Evolutionary conservation across 257 asterid species (phyloP).

Genomic region (Nicotiana undulata): DNA sequence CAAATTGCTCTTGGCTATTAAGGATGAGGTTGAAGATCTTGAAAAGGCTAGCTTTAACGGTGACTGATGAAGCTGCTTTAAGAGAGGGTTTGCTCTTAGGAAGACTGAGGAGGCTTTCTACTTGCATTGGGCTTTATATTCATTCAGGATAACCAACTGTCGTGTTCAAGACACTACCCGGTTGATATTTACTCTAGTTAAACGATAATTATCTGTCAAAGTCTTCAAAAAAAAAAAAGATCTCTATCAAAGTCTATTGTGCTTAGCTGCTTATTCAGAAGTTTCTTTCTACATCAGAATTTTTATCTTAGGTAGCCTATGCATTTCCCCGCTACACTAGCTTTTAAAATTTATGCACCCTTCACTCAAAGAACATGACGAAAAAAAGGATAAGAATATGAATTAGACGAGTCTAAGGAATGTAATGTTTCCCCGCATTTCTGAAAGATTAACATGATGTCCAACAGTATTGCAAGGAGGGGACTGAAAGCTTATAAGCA

Average conservation of each 20-base stretch:
- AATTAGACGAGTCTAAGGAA: neutral
- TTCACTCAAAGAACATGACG: neutral
- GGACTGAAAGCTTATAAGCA: neutral
- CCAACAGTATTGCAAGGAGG: neutral
- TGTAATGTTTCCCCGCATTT: neutral
- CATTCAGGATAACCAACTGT: conserved; percentile 78
- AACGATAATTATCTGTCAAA: too few species aligned
- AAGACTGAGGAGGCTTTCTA: conserved; percentile 84
- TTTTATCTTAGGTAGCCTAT: neutral
- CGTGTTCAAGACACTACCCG: conserved; percentile 91
- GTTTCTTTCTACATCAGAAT: neutral
- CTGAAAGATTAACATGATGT: neutral
- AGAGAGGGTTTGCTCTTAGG: conserved; percentile 89
- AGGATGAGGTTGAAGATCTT: conserved; percentile 94
- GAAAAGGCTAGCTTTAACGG: conserved; percentile 86
- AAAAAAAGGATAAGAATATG: neutral
- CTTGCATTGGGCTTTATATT: conserved; percentile 96
- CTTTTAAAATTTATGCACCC: too few species aligned
- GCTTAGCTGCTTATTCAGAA: neutral
- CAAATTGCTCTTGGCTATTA: conserved; percentile 91
- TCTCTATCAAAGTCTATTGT: too few species aligned
- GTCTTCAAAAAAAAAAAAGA: too few species aligned
- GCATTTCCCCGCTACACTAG: neutral
- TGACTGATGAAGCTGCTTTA: conserved; percentile 86
- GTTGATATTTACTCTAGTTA: conserved; percentile 21